phyloP scores from a whole-genome alignment of 495 filamentous ascomycete species.

The Aspergillus incahuasiensis region DNA sequence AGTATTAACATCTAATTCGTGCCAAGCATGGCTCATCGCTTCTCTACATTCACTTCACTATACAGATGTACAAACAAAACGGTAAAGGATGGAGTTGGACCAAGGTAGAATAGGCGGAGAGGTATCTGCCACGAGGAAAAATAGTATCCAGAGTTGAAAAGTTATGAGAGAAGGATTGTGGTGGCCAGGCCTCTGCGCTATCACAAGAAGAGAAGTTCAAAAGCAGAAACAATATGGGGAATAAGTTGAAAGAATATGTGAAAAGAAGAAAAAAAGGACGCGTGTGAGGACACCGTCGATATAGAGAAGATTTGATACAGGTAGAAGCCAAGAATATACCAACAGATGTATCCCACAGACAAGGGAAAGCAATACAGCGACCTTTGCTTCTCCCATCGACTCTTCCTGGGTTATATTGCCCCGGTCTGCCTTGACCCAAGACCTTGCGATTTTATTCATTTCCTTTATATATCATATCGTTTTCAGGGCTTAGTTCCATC shows the following conservation, averaged over 20 bases:
- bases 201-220: slow-evolving; percentile 24
- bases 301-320: slow-evolving; percentile 17
- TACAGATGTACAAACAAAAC: slow-evolving; percentile 38
- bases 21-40: slow-evolving; percentile 21
- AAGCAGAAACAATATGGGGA: slow-evolving; percentile 25
- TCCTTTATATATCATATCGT: slow-evolving; percentile 15
- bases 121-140: slow-evolving; percentile 21
- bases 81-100: slow-evolving; percentile 15
- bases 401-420: slow-evolving; percentile 14
- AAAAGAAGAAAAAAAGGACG: slow-evolving; percentile 8
- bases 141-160: slow-evolving; percentile 15
- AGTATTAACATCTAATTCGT: slow-evolving; percentile 16
- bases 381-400: slow-evolving; percentile 24
- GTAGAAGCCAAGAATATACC: slow-evolving; percentile 22
- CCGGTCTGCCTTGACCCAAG: slow-evolving; percentile 10
- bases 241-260: slow-evolving; percentile 20
- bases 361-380: slow-evolving; percentile 4
- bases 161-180: slow-evolving; percentile 22
- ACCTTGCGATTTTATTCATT: not conserved
- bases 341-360: slow-evolving; percentile 9
- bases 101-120: slow-evolving; percentile 18
- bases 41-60: slow-evolving; percentile 20
- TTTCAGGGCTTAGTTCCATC: slow-evolving; percentile 73
- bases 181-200: slow-evolving; percentile 16
- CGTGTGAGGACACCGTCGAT: slow-evolving; percentile 4